Conservation (phyloP, 2,329 filamentous ascomycete genomes). For the Alternaria postmessia region DNA sequence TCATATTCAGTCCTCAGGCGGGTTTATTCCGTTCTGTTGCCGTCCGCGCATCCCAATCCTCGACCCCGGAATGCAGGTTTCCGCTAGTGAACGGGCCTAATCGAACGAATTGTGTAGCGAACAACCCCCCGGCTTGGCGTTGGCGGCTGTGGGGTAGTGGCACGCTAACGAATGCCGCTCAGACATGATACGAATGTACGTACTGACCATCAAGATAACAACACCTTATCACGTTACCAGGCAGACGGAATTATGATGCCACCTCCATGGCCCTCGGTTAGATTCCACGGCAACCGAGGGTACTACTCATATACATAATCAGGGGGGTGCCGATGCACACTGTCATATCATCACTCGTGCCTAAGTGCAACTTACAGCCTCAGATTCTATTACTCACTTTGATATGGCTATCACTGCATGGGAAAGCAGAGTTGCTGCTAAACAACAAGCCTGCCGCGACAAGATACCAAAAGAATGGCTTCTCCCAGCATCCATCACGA, state of each 20-base stretch:
- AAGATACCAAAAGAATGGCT: slow-evolving; percentile 54
- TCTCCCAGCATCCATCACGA: slow-evolving; percentile 28
- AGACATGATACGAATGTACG: neutral
- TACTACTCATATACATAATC: no score
- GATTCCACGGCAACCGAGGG: neutral
- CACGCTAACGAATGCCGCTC: slow-evolving; percentile 5
- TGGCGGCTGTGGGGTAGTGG: neutral
- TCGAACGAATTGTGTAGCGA: slow-evolving; percentile 1
- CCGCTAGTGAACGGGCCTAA: neutral
- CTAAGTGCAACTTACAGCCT: no score
- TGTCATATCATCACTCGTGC: no score
- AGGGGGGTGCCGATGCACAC: no score
- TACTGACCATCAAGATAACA: neutral
- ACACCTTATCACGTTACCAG: neutral
- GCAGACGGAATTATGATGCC: neutral
- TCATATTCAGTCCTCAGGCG: neutral
- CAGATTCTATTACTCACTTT: neutral
- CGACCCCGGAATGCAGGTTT: slow-evolving; percentile 1
- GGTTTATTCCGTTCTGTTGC: neutral
- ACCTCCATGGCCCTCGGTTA: neutral
- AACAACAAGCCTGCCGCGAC: slow-evolving; percentile 4
- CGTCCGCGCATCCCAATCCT: neutral
- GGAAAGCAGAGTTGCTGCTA: slow-evolving; percentile 4
- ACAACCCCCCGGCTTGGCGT: slow-evolving; percentile 13
- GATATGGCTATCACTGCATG: slow-evolving; percentile 2